Percentiles rank a stretch among this genome's conserved stretches.
Evolutionary conservation across 2,329 filamentous ascomycete genomes (phyloP).

Genomic region (Penicillium polonicum): DNA sequence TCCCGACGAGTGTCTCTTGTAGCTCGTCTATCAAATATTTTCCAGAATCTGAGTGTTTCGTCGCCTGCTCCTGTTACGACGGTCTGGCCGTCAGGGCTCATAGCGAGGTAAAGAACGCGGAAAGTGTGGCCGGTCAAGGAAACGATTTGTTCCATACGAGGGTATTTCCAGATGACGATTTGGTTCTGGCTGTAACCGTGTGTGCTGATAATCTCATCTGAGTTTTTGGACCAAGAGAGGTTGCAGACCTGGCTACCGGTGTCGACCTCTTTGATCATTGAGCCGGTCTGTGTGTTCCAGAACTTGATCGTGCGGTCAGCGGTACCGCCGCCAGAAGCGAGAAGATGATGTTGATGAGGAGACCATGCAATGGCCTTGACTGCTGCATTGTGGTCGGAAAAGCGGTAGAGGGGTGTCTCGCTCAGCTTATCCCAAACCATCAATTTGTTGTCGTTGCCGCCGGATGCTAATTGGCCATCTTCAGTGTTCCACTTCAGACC

Average conservation of each 20-base stretch:
- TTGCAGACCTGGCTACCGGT: conserved; percentile 99
- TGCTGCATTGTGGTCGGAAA: conserved; percentile 89
- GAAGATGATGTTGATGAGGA: conserved; percentile 86
- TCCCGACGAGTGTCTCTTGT: conserved; percentile 67
- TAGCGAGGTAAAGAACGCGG: conserved; percentile 90
- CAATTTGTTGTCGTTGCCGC: conserved; percentile 97
- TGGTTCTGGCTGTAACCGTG: conserved; percentile 98
- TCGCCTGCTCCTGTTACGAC: conserved; percentile 96
- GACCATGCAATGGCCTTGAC: conserved; percentile 99
- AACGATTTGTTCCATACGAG: conserved; percentile 94
- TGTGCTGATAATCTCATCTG: conserved; percentile 94
- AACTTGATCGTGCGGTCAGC: conserved; percentile 97
- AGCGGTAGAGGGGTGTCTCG: conserved; percentile 90
- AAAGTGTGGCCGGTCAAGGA: conserved; percentile 96
- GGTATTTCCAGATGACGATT: conserved; percentile 99
- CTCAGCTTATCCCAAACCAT: conserved; percentile 98
- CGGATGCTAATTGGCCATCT: conserved; percentile 89
- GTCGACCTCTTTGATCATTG: conserved; percentile 81
- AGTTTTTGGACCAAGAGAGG: conserved; percentile 94
- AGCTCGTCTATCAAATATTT: conserved; percentile 82
- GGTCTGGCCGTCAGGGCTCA: conserved; percentile 92
- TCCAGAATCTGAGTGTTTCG: conserved; percentile 95
- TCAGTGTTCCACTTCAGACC: conserved; percentile 96
- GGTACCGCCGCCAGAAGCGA: conserved; percentile 95
- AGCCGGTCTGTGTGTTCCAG: conserved; percentile 88